These are phyloP conservation scores for Gardenia jasminoides DNA, from an alignment of 257 asterid genomes.

Conservation along the genomic window DNA sequence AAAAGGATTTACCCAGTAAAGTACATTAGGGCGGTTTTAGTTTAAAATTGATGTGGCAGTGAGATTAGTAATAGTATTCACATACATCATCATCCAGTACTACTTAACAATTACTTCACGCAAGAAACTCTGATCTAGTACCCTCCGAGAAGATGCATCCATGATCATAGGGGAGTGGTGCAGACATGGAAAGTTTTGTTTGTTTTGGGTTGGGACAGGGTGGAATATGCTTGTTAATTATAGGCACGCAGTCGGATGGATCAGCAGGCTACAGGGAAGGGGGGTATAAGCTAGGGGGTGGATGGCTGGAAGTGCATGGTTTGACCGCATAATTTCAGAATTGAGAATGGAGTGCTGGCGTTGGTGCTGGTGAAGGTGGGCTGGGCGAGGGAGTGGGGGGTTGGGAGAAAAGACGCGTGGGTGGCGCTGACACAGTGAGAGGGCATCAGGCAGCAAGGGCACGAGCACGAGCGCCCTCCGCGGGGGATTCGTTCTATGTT, in stretches of 20 bases:
- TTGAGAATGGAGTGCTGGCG: background rate
- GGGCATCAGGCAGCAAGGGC: background rate
- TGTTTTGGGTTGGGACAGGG: background rate
- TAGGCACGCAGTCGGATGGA: no score
- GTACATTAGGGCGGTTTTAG: no score
- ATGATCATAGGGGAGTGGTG: background rate
- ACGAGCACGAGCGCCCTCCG: conserved; percentile 25
- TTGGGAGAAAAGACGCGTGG: conserved; percentile 26
- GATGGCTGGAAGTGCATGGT: conserved; percentile 1
- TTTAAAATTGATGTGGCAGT: no score
- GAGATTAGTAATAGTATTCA: no score
- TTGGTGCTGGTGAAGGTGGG: no score
- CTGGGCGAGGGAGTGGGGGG: background rate
- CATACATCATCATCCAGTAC: no score
- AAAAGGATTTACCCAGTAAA: no score
- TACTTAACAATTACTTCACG: no score
- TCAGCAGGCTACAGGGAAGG: background rate
- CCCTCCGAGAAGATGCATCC: background rate
- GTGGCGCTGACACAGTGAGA: conserved; percentile 33
- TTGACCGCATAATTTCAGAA: conserved; percentile 26
- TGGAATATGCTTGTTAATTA: background rate
- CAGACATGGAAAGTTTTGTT: background rate
- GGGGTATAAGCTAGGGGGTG: background rate
- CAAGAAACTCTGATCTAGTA: background rate
- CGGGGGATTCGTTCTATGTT: conserved; percentile 31